Evolutionary conservation across 176 grass and related monocot species (phyloP).

Genomic region (Saccharum spontaneum): DNA sequence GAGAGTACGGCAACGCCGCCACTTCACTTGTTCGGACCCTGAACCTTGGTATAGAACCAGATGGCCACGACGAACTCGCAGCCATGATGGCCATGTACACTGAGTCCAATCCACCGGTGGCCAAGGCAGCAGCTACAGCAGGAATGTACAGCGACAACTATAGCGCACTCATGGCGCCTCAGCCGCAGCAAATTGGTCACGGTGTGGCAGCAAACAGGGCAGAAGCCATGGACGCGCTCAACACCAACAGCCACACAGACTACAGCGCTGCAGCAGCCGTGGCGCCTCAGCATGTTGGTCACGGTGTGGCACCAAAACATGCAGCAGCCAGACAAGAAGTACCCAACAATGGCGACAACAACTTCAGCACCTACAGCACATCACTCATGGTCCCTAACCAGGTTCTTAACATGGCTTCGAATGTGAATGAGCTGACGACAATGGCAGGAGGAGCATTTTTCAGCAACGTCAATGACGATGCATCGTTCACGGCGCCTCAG

Average conservation of each 20-base stretch:
- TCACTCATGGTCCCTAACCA: not conserved
- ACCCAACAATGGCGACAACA: not conserved
- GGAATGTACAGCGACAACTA: not conserved
- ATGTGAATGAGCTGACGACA: not conserved
- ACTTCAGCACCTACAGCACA: not conserved
- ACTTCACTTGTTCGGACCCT: not conserved
- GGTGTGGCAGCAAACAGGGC: not conserved
- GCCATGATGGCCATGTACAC: not conserved
- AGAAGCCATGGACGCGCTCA: not conserved
- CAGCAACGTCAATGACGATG: not conserved
- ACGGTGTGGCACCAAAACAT: not conserved
- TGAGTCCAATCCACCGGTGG: not conserved
- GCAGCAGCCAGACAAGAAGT: not conserved
- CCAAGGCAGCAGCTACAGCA: not conserved
- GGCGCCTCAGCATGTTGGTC: not conserved
- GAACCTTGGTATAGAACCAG: not conserved
- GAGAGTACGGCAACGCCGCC: not conserved
- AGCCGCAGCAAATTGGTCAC: not conserved
- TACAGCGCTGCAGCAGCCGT: not conserved
- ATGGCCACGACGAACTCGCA: not conserved
- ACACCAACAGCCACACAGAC: not conserved
- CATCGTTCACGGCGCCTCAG: not conserved
- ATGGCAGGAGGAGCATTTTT: not conserved
- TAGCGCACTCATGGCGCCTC: not conserved
- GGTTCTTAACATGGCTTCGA: not conserved